Conservation (phyloP, 1,139 yeast species). For the Kluyveromyces sp. region DNA sequence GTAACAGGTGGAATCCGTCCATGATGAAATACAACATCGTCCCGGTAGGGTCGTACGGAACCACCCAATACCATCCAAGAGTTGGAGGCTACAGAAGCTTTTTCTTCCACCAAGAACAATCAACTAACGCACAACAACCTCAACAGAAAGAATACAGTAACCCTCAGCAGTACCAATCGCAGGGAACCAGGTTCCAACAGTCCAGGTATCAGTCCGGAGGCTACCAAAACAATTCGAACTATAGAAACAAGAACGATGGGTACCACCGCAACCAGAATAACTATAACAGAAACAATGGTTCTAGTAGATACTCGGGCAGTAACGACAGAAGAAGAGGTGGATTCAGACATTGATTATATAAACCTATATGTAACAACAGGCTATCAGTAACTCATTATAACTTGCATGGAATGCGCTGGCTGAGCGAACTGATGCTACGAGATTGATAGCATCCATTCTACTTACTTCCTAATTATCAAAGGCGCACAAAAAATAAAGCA, state of each 20-base stretch:
- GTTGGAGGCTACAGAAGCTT: constrained; percentile 39
- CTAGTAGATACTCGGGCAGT: background rate
- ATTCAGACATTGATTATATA: background rate
- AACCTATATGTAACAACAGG: too few species aligned
- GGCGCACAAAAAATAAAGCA: too few species aligned
- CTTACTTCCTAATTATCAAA: too few species aligned
- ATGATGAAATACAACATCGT: constrained; percentile 28
- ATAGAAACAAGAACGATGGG: background rate
- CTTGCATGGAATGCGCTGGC: too few species aligned
- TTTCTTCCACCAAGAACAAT: constrained; percentile 10
- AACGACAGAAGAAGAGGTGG: background rate
- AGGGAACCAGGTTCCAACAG: constrained; percentile 1
- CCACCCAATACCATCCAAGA: constrained; percentile 35
- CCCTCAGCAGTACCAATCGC: background rate
- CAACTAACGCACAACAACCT: constrained; percentile 6
- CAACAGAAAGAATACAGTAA: background rate
- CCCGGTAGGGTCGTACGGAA: constrained; percentile 35
- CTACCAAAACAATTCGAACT: background rate
- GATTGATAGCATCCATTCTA: too few species aligned
- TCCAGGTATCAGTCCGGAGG: constrained; percentile 1
- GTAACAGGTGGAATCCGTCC: constrained; percentile 27
- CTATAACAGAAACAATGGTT: background rate
- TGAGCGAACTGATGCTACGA: too few species aligned
- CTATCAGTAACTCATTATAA: background rate
- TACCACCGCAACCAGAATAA: background rate